These are phyloP conservation scores for Leucocoprinus sp. DNA, from an alignment of 768 basidiomycete genomes.

Conservation along the genomic window DNA sequence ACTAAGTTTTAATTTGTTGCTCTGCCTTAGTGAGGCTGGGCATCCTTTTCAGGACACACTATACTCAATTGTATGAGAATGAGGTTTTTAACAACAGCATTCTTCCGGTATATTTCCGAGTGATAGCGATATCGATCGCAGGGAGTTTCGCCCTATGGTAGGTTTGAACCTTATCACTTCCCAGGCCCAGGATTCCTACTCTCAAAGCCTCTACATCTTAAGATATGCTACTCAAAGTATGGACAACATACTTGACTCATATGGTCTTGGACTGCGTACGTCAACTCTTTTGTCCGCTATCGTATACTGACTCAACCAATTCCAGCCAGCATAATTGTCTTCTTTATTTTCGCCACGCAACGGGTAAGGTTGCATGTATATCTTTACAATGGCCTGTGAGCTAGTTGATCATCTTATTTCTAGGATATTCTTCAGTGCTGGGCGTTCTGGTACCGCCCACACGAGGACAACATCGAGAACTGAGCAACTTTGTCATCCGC, in stretches of 20 bases:
- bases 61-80: neutral
- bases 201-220: constrained; percentile 3
- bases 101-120: constrained; percentile 3
- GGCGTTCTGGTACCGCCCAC: constrained; percentile 1
- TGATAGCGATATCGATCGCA: neutral
- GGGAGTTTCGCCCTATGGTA: neutral
- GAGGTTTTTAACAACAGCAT: neutral
- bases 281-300: neutral
- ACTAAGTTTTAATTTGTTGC: neutral
- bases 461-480: neutral
- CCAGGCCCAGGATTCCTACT: neutral
- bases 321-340: constrained; percentile 3
- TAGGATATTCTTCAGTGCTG: constrained; percentile 7
- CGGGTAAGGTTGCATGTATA: neutral
- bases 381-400: neutral
- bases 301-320: neutral
- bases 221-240: neutral
- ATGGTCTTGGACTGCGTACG: constrained; percentile 6
- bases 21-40: neutral
- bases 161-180: neutral
- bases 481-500: neutral
- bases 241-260: neutral
- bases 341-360: constrained; percentile 3
- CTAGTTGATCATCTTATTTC: neutral
- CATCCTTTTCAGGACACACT: neutral